Percentiles rank a stretch among this genome's conserved stretches.
These are phyloP conservation scores for Suillus discolor DNA, from an alignment of 768 basidiomycete species.

Conservation along the genomic window DNA sequence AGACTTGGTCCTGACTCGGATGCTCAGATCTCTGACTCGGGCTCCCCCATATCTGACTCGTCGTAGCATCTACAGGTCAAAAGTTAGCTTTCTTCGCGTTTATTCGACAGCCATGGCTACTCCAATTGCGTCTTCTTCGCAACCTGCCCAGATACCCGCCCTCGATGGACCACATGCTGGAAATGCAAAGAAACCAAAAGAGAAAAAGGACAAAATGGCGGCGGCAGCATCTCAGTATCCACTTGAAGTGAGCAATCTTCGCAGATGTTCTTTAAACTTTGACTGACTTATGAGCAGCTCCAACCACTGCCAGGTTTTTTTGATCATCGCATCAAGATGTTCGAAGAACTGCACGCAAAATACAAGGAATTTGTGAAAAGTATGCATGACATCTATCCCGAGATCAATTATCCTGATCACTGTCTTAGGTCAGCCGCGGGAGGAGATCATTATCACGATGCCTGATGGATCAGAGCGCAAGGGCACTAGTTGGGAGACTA, in stretches of 20 bases:
- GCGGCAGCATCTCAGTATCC: constrained; percentile 48
- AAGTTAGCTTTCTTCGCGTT: constrained; percentile 17
- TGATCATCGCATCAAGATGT: constrained; percentile 87
- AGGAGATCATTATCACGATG: constrained; percentile 82
- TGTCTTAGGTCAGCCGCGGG: constrained; percentile 66
- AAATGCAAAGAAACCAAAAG: constrained; percentile 46
- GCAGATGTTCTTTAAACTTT: background rate
- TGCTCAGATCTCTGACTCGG: constrained; percentile 39
- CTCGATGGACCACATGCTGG: constrained; percentile 45
- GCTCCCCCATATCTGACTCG: constrained; percentile 26
- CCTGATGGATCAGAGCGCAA: constrained; percentile 85
- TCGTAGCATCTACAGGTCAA: constrained; percentile 18
- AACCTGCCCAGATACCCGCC: constrained; percentile 48
- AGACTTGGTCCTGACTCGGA: constrained; percentile 21
- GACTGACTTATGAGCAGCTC: constrained; percentile 47
- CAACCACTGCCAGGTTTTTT: constrained; percentile 86
- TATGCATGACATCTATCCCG: constrained; percentile 30
- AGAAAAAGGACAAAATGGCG: constrained; percentile 41
- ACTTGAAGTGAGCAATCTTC: constrained; percentile 54
- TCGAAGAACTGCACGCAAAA: constrained; percentile 83
- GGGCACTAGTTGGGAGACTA: constrained; percentile 93
- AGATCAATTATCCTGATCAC: constrained; percentile 8
- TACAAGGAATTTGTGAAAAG: constrained; percentile 81
- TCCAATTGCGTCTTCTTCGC: constrained; percentile 56
- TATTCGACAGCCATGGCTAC: constrained; percentile 52